Conservation (phyloP, 129 eudicot species). For the Pulicaria dysenterica region DNA sequence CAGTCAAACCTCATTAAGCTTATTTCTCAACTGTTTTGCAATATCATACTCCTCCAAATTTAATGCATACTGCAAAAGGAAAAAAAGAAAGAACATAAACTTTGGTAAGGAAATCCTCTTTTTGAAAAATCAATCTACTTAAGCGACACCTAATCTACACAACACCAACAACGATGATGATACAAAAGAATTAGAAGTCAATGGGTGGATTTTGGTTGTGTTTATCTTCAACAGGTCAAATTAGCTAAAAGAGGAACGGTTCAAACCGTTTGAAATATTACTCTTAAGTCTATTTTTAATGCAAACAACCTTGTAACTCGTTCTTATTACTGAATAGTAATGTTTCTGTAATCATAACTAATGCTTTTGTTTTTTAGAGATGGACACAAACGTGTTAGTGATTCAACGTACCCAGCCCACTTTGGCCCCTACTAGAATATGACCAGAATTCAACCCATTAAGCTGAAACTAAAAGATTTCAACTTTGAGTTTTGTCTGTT, state of each 20-base stretch:
- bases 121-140: slow-evolving; percentile 9
- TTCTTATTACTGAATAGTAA: neutral
- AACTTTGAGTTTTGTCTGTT: too few relatives aligned
- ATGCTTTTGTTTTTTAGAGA: neutral
- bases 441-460: too few relatives aligned
- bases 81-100: slow-evolving; percentile 7
- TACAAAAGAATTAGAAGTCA: neutral
- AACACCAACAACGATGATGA: neutral
- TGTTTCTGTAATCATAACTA: neutral
- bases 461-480: too few relatives aligned
- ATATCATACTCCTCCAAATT: slow-evolving; percentile 93
- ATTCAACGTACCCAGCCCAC: neutral
- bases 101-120: slow-evolving; percentile 10
- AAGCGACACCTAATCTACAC: neutral
- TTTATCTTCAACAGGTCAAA: slow-evolving; percentile 10
- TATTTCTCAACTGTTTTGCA: slow-evolving; percentile 85
- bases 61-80: slow-evolving; percentile 70
- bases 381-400: neutral
- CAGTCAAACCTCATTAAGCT: slow-evolving; percentile 79
- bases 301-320: neutral
- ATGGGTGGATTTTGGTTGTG: neutral
- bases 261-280: neutral
- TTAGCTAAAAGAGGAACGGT: neutral
- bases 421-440: neutral
- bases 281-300: neutral